Evolutionary conservation across 352 stramenopile species (phyloP).

Genomic region (Globisporangium spinosum): DNA sequence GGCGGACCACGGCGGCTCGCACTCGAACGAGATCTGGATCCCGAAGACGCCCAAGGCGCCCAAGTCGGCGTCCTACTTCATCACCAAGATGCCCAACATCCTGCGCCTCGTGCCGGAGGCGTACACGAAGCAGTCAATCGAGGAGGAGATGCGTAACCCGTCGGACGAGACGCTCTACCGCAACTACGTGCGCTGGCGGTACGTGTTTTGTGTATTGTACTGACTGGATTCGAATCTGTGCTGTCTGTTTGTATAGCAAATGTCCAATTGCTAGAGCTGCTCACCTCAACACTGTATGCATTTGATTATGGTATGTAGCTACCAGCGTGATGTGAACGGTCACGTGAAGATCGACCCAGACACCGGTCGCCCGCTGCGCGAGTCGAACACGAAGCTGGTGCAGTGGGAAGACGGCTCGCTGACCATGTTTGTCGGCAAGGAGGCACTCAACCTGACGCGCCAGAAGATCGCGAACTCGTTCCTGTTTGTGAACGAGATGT

Average conservation of each 20-base stretch:
- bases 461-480: constrained; percentile 88
- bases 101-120: constrained; percentile 71
- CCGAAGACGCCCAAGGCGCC: constrained; percentile 69
- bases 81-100: constrained; percentile 86
- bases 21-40: constrained; percentile 64
- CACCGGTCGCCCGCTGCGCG: constrained; percentile 53
- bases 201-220: constrained; percentile 8
- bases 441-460: constrained; percentile 74
- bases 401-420: constrained; percentile 85
- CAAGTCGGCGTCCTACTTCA: constrained; percentile 59
- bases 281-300: not conserved
- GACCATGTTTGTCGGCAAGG: constrained; percentile 84
- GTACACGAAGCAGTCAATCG: constrained; percentile 73
- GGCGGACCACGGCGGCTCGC: constrained; percentile 29
- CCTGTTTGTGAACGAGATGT: constrained; percentile 75
- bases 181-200: constrained; percentile 85
- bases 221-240: not conserved
- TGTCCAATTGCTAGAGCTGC: not conserved
- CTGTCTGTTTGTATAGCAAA: not conserved
- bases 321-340: constrained; percentile 58
- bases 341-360: constrained; percentile 59
- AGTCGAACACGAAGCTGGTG: constrained; percentile 81
- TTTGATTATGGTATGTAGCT: constrained; percentile 17
- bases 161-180: constrained; percentile 84
- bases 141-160: constrained; percentile 78